These are phyloP conservation scores for Candida pseudocylindracea DNA, from an alignment of 1,139 yeast genomes.

Conservation along the genomic window DNA sequence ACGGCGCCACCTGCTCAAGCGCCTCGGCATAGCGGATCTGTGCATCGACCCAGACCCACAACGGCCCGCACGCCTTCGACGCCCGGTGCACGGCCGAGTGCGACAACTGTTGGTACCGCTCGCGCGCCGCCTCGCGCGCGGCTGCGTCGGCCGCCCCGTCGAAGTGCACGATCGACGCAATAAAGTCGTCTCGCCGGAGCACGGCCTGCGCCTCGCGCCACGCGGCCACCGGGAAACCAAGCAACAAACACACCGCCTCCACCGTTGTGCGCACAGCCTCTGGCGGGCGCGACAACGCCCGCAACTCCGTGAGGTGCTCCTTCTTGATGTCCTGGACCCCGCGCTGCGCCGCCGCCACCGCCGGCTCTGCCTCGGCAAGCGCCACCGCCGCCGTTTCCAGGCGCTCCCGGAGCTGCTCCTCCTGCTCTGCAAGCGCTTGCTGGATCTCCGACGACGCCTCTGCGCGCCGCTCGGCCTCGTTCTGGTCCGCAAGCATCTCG, in stretches of 20 bases:
- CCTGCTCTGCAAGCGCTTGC: slow-evolving; percentile 46
- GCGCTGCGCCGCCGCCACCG: slow-evolving; percentile 59
- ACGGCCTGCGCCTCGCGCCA: slow-evolving; percentile 82
- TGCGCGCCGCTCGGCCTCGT: slow-evolving; percentile 78
- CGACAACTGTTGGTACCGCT: slow-evolving; percentile 22
- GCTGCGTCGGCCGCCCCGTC: slow-evolving; percentile 27
- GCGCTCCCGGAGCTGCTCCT: slow-evolving; percentile 32
- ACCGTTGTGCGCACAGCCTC: slow-evolving; percentile 65
- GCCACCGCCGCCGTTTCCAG: slow-evolving; percentile 34
- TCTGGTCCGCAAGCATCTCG: slow-evolving; percentile 69
- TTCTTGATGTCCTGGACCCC: slow-evolving; percentile 86
- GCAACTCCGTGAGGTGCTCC: slow-evolving; percentile 72
- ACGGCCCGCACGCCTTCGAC: slow-evolving; percentile 89
- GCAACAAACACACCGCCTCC: slow-evolving; percentile 68
- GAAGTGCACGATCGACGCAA: slow-evolving; percentile 58
- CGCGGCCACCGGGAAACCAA: slow-evolving; percentile 44
- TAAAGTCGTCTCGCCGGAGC: slow-evolving; percentile 72
- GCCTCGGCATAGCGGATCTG: slow-evolving; percentile 55
- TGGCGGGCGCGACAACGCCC: slow-evolving; percentile 87
- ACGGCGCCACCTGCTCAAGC: slow-evolving; percentile 51
- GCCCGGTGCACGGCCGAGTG: slow-evolving; percentile 69
- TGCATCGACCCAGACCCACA: slow-evolving; percentile 76
- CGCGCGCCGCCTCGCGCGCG: too few species aligned
- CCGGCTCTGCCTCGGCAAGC: slow-evolving; percentile 61
- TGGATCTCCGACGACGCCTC: slow-evolving; percentile 71